Base-by-base conservation (phyloP, 192 early-diverging fungal species). In the Fimicolochytrium jonesii region DNA sequence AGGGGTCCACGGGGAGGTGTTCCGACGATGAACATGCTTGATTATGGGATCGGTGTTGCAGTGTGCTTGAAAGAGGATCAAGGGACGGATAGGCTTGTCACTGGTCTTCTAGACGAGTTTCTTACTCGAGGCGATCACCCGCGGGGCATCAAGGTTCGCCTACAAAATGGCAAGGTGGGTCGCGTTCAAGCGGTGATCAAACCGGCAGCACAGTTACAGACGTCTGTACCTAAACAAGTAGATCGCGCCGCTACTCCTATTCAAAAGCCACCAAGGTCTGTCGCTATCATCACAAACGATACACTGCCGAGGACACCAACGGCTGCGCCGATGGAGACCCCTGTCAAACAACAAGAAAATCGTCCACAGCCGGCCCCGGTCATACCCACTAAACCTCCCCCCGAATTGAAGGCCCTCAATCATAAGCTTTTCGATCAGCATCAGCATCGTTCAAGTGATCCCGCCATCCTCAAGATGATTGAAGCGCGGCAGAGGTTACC, bases 111-210 rank as follows among this genome's bases (percentile, higher is more conserved):
- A 13, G 28, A 32, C 18, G 55, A 77, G 59, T 50, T 77, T n/a
- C 44, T 77, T 28, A 77, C 75, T 6, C 28, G 31, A 17, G 70
- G 75, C 20, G 53, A 69, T 34, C 75, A 77, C 50, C 67, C 66
- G 25, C 61, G 70, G 7, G 75, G 75, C 9, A 53, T 77, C 7
- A 77, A 77, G 60, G 75, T 77, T n/a, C 69, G 64, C 3, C 54
- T 72, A 11, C 32, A n/a, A 2, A 67, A 77, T 46, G 67, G 70
- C 6, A 61, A 54, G 11, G 70, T 72, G n/a, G 75, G 75, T 11
- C 66, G 75, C 11, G 75, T 77, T 9, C 67, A 72, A 35, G 56
- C 53, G 7, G 34, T 73, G 25, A n/a, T 23, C 15, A 34, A 37
- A 15, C 17, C 18, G 34, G 34, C n/a, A n/a, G n/a, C n/a, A n/a